A percentile compares a stretch with the other conserved stretches of the same genome.
These are phyloP conservation scores for Boletus vinaceobasis DNA, from an alignment of 768 basidiomycete genomes.

Conservation along the genomic window DNA sequence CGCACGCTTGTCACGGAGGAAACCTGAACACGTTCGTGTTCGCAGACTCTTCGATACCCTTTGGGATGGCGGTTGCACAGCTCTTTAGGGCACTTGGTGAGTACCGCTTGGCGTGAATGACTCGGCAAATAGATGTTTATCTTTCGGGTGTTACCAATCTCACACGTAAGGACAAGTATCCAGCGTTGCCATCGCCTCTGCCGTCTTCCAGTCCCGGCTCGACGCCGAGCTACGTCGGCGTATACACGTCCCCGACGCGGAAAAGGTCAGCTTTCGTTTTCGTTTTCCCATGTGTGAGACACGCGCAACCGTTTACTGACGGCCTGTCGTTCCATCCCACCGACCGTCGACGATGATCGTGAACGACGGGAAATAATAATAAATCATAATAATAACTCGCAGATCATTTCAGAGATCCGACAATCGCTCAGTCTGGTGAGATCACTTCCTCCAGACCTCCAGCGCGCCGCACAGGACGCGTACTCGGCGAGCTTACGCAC, in stretches of 20 bases:
- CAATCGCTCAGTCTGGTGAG: conserved; percentile 10
- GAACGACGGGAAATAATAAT: not conserved
- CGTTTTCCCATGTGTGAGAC: not conserved
- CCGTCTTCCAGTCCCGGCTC: conserved; percentile 14
- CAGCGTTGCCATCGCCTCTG: conserved; percentile 13
- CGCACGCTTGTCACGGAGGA: not conserved
- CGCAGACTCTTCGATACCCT: not conserved
- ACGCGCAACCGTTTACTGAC: not conserved
- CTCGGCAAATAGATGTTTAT: not conserved
- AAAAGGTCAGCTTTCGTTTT: conserved; percentile 2
- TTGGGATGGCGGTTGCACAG: conserved; percentile 5
- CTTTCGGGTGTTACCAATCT: not conserved
- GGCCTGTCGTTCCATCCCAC: not conserved
- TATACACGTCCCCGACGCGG: conserved; percentile 6
- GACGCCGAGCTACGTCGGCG: conserved; percentile 9
- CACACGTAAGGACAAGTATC: conserved; percentile 8
- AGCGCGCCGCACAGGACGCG: conserved; percentile 4
- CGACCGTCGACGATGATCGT: too few species aligned
- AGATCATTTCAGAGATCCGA: conserved; percentile 12
- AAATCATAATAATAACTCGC: too few species aligned
- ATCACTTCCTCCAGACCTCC: conserved; percentile 11
- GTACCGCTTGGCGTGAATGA: not conserved
- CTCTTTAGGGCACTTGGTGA: conserved; percentile 14
- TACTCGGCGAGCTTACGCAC: conserved; percentile 8
- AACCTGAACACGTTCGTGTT: not conserved